Evolutionary conservation across 2,329 filamentous ascomycete genomes (phyloP).

Genomic region (Balansia obtecta): DNA sequence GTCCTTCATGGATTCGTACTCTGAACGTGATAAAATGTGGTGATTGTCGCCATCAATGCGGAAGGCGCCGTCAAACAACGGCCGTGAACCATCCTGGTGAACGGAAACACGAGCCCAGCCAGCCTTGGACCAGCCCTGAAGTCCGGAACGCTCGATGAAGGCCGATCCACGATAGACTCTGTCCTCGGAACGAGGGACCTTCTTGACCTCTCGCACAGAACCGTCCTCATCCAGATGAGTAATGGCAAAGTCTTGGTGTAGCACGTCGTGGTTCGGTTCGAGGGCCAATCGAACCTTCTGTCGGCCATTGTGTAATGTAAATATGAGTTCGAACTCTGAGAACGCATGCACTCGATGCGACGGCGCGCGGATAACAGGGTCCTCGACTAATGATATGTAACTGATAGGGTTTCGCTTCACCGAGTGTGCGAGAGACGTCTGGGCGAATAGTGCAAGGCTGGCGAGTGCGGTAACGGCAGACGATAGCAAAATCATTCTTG

Average conservation of each 20-base stretch:
- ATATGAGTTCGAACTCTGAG: constrained; percentile 75
- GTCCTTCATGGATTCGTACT: constrained; percentile 63
- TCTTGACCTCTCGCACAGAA: constrained; percentile 49
- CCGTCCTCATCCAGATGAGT: constrained; percentile 64
- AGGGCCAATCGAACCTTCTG: constrained; percentile 68
- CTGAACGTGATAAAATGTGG: constrained; percentile 66
- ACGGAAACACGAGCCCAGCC: constrained; percentile 83
- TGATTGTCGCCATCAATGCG: constrained; percentile 71
- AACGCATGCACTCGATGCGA: constrained; percentile 68
- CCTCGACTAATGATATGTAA: constrained; percentile 59
- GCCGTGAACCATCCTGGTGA: constrained; percentile 59
- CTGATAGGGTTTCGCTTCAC: constrained; percentile 63
- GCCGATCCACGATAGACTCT: constrained; percentile 74
- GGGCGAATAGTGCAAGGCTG: constrained; percentile 13
- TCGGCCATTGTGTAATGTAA: constrained; percentile 54
- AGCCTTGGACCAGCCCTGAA: constrained; percentile 59
- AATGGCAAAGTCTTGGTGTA: constrained; percentile 63
- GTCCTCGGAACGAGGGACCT: constrained; percentile 60
- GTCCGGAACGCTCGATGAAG: constrained; percentile 51
- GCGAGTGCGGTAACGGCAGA: constrained; percentile 13
- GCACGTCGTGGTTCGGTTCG: constrained; percentile 83
- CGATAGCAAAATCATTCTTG: constrained; percentile 15
- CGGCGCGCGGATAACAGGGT: constrained; percentile 65
- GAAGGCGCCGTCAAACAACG: constrained; percentile 86
- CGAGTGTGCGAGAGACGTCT: constrained; percentile 44